Percentiles rank a stretch among this genome's conserved stretches.
phyloP scores from a whole-genome alignment of 495 filamentous ascomycete genomes.

The Hypoxylon subgilvum region DNA sequence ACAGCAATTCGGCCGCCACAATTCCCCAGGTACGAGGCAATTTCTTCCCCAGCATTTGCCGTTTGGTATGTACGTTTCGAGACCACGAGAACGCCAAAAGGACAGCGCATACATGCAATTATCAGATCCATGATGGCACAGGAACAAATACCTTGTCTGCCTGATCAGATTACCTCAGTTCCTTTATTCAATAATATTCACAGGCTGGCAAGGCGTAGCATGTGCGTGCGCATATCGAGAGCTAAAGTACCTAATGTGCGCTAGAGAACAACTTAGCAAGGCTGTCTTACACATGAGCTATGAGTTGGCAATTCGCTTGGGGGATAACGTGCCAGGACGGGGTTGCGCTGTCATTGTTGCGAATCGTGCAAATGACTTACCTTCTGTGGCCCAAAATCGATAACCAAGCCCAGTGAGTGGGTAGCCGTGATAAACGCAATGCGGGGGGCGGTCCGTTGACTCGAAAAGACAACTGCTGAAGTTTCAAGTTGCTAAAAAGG shows the following conservation, averaged over 20 bases:
- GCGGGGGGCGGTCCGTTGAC: conserved; percentile 32
- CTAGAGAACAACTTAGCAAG: conserved; percentile 13
- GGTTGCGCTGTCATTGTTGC: conserved; percentile 35
- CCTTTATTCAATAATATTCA: neutral
- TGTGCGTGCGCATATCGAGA: conserved; percentile 4
- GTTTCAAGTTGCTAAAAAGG: conserved; percentile 33
- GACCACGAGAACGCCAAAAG: conserved; percentile 25
- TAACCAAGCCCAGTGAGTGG: conserved; percentile 12
- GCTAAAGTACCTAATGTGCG: conserved; percentile 1
- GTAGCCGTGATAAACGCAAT: conserved; percentile 19
- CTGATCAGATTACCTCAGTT: conserved; percentile 23
- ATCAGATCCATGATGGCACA: conserved; percentile 20
- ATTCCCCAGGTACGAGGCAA: conserved; percentile 24
- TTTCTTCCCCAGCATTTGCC: conserved; percentile 25
- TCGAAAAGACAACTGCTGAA: conserved; percentile 16
- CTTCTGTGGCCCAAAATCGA: conserved; percentile 6
- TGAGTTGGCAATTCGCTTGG: conserved; percentile 24
- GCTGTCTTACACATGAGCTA: conserved; percentile 34
- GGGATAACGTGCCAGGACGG: conserved; percentile 31
- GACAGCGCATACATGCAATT: conserved; percentile 28
- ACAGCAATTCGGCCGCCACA: conserved; percentile 28
- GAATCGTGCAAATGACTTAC: conserved; percentile 39
- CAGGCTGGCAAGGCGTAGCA: neutral
- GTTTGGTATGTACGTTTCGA: conserved; percentile 21
- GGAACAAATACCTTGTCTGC: conserved; percentile 19